Base-by-base conservation (phyloP, 192 early-diverging fungal species). In the Coemansia reversa region DNA sequence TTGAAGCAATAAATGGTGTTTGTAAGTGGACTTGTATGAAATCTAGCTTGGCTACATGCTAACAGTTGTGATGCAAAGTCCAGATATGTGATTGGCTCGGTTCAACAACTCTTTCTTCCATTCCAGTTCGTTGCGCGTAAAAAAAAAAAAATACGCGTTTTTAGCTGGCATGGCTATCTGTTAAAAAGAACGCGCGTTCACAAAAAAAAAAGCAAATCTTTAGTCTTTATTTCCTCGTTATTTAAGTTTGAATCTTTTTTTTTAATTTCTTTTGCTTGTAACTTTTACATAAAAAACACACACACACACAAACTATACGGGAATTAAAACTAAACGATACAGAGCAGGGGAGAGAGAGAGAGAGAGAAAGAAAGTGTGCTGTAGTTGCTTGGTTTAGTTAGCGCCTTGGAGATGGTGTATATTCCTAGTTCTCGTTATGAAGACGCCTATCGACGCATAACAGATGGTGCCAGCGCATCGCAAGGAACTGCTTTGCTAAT, bases 401-500 rank as follows among this genome's bases (percentile, higher is more conserved):
- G 12, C 33, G 11, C 33, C 3, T 56, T 58, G 12, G 55, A 19
- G 6, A 88, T 88, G 87, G 86, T 87, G 27, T 83, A 79, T 61
- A 67, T 88, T 51, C 68, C 73, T 2, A 70, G 65, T 42, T 62
- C 66, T 47, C 62, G 59, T 35, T 86, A 85, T 63, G 76, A 87
- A 52, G 72, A 81, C 53, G 84, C 84, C 59, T 88, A 87, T 70
- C 77, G 72, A 32, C 72, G 78, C 25, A 78, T 88, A 29, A 55
- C 77, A 20, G 24, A 65, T 16, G 16, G 29, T 1, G 65, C 84
- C 2, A 35, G 27, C 11, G 49, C 42, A 25, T 47, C 53, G 45
- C 20, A 29, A 14, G 59, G 72, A 27, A 75, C 83, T 2, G 79
- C 86, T 0, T 83, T 89, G 18, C 69, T 94, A 12, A 71, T 94